Evolutionary conservation across 495 filamentous ascomycete genomes (phyloP).

Genomic region (Penicillium ucsense): DNA sequence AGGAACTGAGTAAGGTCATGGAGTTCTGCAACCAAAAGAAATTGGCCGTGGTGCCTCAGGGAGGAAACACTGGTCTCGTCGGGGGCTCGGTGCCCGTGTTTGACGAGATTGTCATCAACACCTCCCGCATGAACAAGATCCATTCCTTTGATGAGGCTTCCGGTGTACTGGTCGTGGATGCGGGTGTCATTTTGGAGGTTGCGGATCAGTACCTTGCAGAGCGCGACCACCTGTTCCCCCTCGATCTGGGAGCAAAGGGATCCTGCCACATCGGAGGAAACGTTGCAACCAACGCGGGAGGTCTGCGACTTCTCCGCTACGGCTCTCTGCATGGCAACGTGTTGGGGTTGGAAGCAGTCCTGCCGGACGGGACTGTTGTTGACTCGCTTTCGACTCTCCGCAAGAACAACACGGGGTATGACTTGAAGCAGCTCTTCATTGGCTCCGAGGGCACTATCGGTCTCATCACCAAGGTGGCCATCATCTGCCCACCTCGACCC

Average conservation of each 20-base stretch:
- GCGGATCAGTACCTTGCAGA: slow-evolving; percentile 76
- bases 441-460: slow-evolving; percentile 91
- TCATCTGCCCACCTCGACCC: slow-evolving; percentile 78
- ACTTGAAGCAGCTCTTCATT: slow-evolving; percentile 96
- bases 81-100: slow-evolving; percentile 93
- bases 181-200: slow-evolving; percentile 82
- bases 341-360: slow-evolving; percentile 82
- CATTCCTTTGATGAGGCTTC: slow-evolving; percentile 85
- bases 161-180: slow-evolving; percentile 82
- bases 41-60: slow-evolving; percentile 94
- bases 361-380: slow-evolving; percentile 85
- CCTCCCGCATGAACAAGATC: slow-evolving; percentile 80
- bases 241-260: slow-evolving; percentile 94
- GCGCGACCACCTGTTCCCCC: slow-evolving; percentile 75
- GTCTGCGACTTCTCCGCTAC: slow-evolving; percentile 81
- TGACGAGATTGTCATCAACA: slow-evolving; percentile 92
- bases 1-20: slow-evolving; percentile 79
- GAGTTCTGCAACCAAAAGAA: slow-evolving; percentile 87
- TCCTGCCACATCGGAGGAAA: slow-evolving; percentile 98
- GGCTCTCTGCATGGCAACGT: slow-evolving; percentile 90
- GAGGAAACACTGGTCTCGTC: slow-evolving; percentile 91
- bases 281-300: slow-evolving; percentile 92
- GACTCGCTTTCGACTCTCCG: slow-evolving; percentile 77
- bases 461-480: slow-evolving; percentile 81
- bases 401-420: slow-evolving; percentile 98